Conservation (phyloP, 2,329 filamentous ascomycete species). For the Pyricularia sp. region DNA sequence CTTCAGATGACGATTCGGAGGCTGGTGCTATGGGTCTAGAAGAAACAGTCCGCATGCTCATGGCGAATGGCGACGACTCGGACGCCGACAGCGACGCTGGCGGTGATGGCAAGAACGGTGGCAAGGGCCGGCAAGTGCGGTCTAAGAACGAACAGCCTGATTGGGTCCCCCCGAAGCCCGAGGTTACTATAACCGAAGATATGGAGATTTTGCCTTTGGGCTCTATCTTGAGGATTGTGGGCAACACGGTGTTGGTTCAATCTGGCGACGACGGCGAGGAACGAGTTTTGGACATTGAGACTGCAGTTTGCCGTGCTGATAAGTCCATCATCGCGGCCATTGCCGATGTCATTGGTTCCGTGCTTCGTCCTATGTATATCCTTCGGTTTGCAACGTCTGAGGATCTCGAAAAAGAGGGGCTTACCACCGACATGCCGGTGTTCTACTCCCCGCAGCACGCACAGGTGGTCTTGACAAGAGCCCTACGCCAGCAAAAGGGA, state of each 20-base stretch:
- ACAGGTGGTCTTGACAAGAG: constrained; percentile 77
- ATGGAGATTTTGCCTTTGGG: constrained; percentile 74
- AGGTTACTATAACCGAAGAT: constrained; percentile 66
- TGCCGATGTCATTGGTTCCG: constrained; percentile 77
- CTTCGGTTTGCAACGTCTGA: constrained; percentile 59
- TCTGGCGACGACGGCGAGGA: constrained; percentile 73
- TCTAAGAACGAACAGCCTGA: constrained; percentile 74
- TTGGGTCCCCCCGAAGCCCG: constrained; percentile 60
- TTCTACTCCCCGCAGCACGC: constrained; percentile 76
- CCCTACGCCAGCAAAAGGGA: constrained; percentile 69
- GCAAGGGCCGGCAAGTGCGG: constrained; percentile 43
- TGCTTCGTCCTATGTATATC: constrained; percentile 79
- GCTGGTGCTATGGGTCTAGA: constrained; percentile 67
- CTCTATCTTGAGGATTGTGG: constrained; percentile 65
- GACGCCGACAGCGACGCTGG: constrained; percentile 23
- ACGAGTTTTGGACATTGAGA: constrained; percentile 75
- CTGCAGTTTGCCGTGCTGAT: constrained; percentile 70
- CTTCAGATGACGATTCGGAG: constrained; percentile 48
- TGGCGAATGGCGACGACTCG: constrained; percentile 66
- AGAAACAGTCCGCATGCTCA: constrained; percentile 75
- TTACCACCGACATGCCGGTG: constrained; percentile 61
- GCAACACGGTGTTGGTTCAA: constrained; percentile 69
- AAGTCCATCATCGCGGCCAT: constrained; percentile 71
- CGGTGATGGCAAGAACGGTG: constrained; percentile 14
- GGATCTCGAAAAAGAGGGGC: constrained; percentile 53